Conservation (phyloP, 2,329 filamentous ascomycete species). For the Sporothrix inflata region DNA sequence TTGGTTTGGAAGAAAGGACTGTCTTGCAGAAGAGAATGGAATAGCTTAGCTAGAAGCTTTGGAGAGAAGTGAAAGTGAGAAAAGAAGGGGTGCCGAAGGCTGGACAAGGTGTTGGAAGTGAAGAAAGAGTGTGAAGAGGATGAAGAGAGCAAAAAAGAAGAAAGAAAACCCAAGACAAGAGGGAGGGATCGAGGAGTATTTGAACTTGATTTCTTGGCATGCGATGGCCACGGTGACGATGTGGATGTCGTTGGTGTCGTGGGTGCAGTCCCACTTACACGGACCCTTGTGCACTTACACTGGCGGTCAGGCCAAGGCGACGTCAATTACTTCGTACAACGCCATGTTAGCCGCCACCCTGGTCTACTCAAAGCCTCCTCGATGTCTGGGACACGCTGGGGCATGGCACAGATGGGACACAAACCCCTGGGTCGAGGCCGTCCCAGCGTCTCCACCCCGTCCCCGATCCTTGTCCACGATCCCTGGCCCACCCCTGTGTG, state of each 20-base stretch:
- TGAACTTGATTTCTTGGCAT: constrained; percentile 15
- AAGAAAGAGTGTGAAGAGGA: constrained; percentile 18
- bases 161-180: constrained; percentile 7
- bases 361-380: constrained; percentile 20
- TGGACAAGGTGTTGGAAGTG: constrained; percentile 6
- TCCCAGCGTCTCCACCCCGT: neutral
- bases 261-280: constrained; percentile 17
- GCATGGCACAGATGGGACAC: neutral
- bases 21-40: constrained; percentile 34
- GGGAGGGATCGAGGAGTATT: constrained; percentile 25
- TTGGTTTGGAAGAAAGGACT: constrained; percentile 19
- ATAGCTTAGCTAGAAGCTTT: constrained; percentile 30
- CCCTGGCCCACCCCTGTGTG: constrained; percentile 9
- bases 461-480: constrained; percentile 14
- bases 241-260: neutral
- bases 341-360: constrained; percentile 22
- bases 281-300: neutral
- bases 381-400: constrained; percentile 13
- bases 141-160: constrained; percentile 17
- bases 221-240: neutral
- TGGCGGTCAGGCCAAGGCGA: neutral
- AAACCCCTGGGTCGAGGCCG: constrained; percentile 12
- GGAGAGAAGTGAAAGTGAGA: constrained; percentile 30
- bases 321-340: constrained; percentile 11
- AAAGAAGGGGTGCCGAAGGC: constrained; percentile 15